Evolutionary conservation across 2,329 filamentous ascomycete genomes (phyloP).

Genomic region (Paraphoma chrysanthemicola): DNA sequence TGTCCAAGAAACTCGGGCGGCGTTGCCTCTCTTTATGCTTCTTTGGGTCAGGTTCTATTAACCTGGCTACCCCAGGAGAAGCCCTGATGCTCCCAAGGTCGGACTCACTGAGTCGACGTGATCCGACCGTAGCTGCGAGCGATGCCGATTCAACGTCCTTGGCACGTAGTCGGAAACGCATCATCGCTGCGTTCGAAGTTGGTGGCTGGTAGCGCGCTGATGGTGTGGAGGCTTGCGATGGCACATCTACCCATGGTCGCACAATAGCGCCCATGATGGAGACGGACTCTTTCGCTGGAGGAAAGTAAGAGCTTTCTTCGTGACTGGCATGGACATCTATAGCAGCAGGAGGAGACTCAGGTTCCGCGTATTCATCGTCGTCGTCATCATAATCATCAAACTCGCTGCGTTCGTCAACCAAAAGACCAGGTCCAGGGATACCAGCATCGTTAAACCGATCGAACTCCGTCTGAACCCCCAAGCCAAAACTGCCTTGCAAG

Average conservation of each 20-base stretch:
- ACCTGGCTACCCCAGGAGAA: conserved; percentile 66
- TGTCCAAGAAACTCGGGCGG: conserved; percentile 62
- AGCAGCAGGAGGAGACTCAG: conserved; percentile 45
- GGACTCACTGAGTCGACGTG: conserved; percentile 68
- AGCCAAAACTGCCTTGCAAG: conserved; percentile 30
- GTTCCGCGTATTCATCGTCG: conserved; percentile 37
- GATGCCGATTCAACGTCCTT: conserved; percentile 62
- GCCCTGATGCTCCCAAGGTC: conserved; percentile 67
- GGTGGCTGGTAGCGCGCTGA: conserved; percentile 55
- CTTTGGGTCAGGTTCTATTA: conserved; percentile 58
- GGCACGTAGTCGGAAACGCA: conserved; percentile 57
- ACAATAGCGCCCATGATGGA: conserved; percentile 30
- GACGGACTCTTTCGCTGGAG: conserved; percentile 27
- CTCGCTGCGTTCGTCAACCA: conserved; percentile 48
- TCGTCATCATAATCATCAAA: conserved; percentile 45
- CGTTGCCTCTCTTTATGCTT: conserved; percentile 51
- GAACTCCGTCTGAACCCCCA: conserved; percentile 42
- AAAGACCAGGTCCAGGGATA: conserved; percentile 60
- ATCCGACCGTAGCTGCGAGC: conserved; percentile 73
- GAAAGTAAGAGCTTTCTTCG: conserved; percentile 41
- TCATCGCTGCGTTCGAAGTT: conserved; percentile 63
- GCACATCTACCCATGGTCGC: conserved; percentile 59
- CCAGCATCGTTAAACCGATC: conserved; percentile 44
- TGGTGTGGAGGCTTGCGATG: conserved; percentile 39
- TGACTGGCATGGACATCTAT: conserved; percentile 36